phyloP scores from a whole-genome alignment of 2,329 filamentous ascomycete species.

The Fusarium ambrosium region DNA sequence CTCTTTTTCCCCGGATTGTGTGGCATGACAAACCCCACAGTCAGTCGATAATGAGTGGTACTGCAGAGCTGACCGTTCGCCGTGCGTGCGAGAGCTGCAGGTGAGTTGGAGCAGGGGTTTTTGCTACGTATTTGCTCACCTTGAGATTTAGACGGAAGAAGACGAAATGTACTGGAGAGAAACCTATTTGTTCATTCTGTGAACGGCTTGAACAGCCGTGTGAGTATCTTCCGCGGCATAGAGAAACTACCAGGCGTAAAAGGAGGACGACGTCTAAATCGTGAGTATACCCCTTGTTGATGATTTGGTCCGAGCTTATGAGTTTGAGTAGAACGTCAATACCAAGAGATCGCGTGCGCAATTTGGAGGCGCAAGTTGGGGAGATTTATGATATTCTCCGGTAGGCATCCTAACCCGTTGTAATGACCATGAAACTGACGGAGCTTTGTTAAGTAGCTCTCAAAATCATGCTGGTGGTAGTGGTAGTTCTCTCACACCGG shows the following conservation, averaged over 20 bases:
- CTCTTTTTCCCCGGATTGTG: not conserved
- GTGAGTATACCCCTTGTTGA: conserved; percentile 9
- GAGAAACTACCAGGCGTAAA: conserved; percentile 24
- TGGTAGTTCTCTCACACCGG: conserved; percentile 19
- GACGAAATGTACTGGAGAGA: conserved; percentile 41
- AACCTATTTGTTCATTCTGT: conserved; percentile 39
- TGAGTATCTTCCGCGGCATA: conserved; percentile 30
- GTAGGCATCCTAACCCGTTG: not conserved
- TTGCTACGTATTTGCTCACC: not conserved
- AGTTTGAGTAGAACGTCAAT: not conserved
- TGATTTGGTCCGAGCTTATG: not conserved
- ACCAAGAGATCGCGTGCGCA: conserved; percentile 6
- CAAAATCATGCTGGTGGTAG: conserved; percentile 14
- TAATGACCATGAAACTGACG: not conserved
- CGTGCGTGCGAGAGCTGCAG: conserved; percentile 35
- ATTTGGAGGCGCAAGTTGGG: conserved; percentile 3
- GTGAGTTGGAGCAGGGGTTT: conserved; percentile 18
- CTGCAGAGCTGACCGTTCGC: conserved; percentile 21
- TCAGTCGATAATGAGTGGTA: conserved; percentile 10
- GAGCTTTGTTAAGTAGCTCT: not conserved
- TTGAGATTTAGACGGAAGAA: conserved; percentile 34
- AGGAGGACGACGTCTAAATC: conserved; percentile 18
- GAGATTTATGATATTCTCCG: conserved; percentile 27
- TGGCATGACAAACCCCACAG: conserved; percentile 1
- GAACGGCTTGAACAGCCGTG: conserved; percentile 33